Evolutionary conservation across 2,329 filamentous ascomycete genomes (phyloP).

Genomic region (Bimuria novae-zelandiae): DNA sequence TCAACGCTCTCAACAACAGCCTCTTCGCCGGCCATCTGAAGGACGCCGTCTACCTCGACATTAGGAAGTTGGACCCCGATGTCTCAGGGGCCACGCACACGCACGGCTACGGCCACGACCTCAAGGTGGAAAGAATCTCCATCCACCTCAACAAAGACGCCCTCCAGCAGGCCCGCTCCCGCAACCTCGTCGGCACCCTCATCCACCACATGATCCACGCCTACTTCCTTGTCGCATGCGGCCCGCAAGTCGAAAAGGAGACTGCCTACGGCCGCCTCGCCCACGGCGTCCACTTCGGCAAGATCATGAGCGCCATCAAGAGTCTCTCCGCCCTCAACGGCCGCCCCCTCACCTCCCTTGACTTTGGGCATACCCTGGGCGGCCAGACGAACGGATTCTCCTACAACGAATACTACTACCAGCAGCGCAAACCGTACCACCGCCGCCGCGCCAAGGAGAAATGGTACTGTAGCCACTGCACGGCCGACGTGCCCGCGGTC

Average conservation of each 20-base stretch:
- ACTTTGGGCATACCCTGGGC: constrained; percentile 36
- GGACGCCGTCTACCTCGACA: constrained; percentile 43
- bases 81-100: constrained; percentile 45
- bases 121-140: constrained; percentile 39
- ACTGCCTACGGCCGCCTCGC: constrained; percentile 41
- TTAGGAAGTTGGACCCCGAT: constrained; percentile 27
- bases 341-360: constrained; percentile 34
- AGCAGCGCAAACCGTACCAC: constrained; percentile 4
- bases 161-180: constrained; percentile 30
- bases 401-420: constrained; percentile 19
- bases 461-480: constrained; percentile 35
- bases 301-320: constrained; percentile 45
- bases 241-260: constrained; percentile 38
- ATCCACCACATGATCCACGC: constrained; percentile 55
- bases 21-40: constrained; percentile 47
- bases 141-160: constrained; percentile 39
- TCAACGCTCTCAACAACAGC: constrained; percentile 42
- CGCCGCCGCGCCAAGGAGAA: constrained; percentile 12
- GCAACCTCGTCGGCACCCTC: constrained; percentile 43
- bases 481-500: constrained; percentile 19
- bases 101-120: constrained; percentile 31
- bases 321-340: constrained; percentile 34
- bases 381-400: constrained; percentile 2
- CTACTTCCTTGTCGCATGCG: constrained; percentile 51
- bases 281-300: constrained; percentile 48